phyloP scores from a whole-genome alignment of 2,329 filamentous ascomycete genomes.

The Colletotrichum somersetense region DNA sequence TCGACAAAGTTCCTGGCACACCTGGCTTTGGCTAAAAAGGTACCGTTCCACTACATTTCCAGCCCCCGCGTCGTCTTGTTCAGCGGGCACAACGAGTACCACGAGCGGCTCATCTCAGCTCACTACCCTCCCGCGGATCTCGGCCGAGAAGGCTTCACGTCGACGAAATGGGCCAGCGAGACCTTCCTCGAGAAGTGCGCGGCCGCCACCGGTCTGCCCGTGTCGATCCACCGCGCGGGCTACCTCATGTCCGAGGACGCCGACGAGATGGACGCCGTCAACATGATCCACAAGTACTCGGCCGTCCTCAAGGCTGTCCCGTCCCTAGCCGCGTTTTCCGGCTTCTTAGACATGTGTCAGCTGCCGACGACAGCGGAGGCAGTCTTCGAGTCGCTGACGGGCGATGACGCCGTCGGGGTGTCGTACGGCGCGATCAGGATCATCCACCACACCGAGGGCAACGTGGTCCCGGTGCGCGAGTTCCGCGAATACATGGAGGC shows the following conservation, averaged over 20 bases:
- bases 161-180: slow-evolving; percentile 53
- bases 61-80: slow-evolving; percentile 48
- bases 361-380: slow-evolving; percentile 12
- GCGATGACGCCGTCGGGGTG: not conserved
- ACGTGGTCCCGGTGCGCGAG: slow-evolving; percentile 22
- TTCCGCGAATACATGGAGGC: slow-evolving; percentile 15
- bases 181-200: slow-evolving; percentile 46
- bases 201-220: slow-evolving; percentile 39
- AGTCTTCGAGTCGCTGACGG: not conserved
- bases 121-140: slow-evolving; percentile 48
- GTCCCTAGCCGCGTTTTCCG: slow-evolving; percentile 16
- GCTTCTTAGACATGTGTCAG: slow-evolving; percentile 26
- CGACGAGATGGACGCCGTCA: slow-evolving; percentile 28
- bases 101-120: slow-evolving; percentile 40
- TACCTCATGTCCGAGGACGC: slow-evolving; percentile 41
- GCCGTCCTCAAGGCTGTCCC: slow-evolving; percentile 8
- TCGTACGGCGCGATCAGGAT: not conserved
- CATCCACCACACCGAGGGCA: slow-evolving; percentile 21
- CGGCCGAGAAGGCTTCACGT: slow-evolving; percentile 50
- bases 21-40: slow-evolving; percentile 42
- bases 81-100: slow-evolving; percentile 21
- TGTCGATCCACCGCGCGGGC: slow-evolving; percentile 48
- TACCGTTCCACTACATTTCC: slow-evolving; percentile 52
- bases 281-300: slow-evolving; percentile 31
- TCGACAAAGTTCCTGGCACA: slow-evolving; percentile 48